Evolutionary conservation across 352 stramenopile genomes (phyloP), one percentile per base, ranked within the genome.

Genomic region (Thalassiosira ordinaria): DNA sequence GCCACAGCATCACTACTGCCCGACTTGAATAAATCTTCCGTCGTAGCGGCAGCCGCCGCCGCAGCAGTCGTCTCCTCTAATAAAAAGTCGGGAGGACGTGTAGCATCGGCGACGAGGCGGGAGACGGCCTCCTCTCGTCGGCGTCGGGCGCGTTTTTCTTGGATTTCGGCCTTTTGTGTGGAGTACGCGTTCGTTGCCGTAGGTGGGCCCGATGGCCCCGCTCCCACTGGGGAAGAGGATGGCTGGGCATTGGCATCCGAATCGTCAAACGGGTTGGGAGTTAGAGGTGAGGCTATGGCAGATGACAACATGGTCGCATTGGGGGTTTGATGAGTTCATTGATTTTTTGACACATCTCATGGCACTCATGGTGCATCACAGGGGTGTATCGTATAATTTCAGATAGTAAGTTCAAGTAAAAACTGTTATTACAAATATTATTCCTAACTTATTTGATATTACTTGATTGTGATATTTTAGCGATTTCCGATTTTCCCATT

Each of bases 61-160:
- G 41, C 41, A 14, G 41, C 41, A 20, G 29, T 63, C 11, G 29
- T 44, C 1, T 75, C 44, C n/a, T 82, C 63, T 13, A 79, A 44
- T n/a, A 75, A 39, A 44, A 83, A 78, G 60, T 89, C 74, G 2
- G 75, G 79, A 39, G 74, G 70, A 8, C 85, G 81, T 51, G 87
- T 88, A 20, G 90, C 84, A 69, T 94, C 87, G 26, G 80, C 76
- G 55, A 94, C 87, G 1, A 94, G 70, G 27, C 89, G 80, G 27
- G 85, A 60, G 0, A 94, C 85, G 18, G 85, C 84, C 66, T 94
- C 89, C 76, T 94, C 87, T 11, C 89, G 75, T 57, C 85, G 85
- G 44, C 87, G 75, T 13, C 81, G 78, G 33, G 86, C 84, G 41
- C 88, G 80, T 26, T 67, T 57, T 63, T 77, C 69, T 16, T 41